Conservation (phyloP, 169 alveolate genomes). For the Cryptosporidium viatorum region DNA sequence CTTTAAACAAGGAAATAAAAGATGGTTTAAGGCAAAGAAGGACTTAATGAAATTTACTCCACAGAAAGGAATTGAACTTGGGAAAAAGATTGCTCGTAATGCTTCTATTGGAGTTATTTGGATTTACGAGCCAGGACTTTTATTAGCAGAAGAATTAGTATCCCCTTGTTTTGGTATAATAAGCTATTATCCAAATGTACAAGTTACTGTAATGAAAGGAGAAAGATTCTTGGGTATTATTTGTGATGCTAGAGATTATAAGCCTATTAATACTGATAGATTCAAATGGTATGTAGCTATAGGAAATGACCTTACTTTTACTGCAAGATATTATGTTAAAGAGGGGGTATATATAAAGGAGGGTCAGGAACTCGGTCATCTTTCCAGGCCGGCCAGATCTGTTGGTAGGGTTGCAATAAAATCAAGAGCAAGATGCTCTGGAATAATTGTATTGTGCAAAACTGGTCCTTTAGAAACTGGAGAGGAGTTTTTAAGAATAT, state of each 20-base stretch:
- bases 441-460: slow-evolving; percentile 58
- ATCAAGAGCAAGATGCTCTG: slow-evolving; percentile 68
- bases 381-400: slow-evolving; percentile 55
- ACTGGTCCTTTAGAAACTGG: slow-evolving; percentile 43
- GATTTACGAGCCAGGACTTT: slow-evolving; percentile 68
- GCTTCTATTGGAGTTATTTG: slow-evolving; percentile 67
- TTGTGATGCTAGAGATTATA: slow-evolving; percentile 71
- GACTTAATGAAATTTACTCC: slow-evolving; percentile 66
- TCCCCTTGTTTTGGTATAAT: slow-evolving; percentile 71
- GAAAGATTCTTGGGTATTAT: slow-evolving; percentile 55
- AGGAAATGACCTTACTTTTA: slow-evolving; percentile 51
- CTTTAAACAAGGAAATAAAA: slow-evolving; percentile 40
- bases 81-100: slow-evolving; percentile 60
- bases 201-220: slow-evolving; percentile 62
- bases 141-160: slow-evolving; percentile 65
- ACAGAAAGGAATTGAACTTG: slow-evolving; percentile 54
- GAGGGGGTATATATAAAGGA: slow-evolving; percentile 67
- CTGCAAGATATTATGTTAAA: slow-evolving; percentile 53
- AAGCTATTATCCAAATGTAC: slow-evolving; percentile 62
- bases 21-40: slow-evolving; percentile 68
- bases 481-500: slow-evolving; percentile 65
- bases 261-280: slow-evolving; percentile 57
- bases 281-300: slow-evolving; percentile 65
- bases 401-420: slow-evolving; percentile 72
- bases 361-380: slow-evolving; percentile 66